Base-by-base conservation (phyloP, 2,329 filamentous ascomycete species). In the Claviceps africana region DNA sequence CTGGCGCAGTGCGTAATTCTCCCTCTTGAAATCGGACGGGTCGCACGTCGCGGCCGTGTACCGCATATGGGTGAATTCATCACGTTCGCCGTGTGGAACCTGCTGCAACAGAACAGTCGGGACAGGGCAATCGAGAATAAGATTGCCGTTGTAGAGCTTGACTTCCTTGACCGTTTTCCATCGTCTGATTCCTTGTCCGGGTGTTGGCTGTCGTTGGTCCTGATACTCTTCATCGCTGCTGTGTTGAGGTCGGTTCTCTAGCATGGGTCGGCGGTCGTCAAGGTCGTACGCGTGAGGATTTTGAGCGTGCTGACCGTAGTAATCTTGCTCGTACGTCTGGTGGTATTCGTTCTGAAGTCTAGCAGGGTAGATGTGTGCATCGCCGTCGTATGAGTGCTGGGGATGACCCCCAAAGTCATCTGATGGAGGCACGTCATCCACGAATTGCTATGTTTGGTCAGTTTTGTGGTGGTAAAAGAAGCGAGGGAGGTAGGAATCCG, bases 121-220 rank as follows among this genome's bases (percentile, higher is more conserved):
- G 53, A 98, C 88, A 0, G 93, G 93, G 65, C 93, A 98, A 67
- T 98, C 93, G 3, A 98, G 82, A 39, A 98, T 90, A 61, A 98
- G 78, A 69, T 98, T 98, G 57, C 93, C 93, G 59, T 94, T 85
- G 75, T 95, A 98, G 51, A 98, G 71, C 61, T 94, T 83, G n/a
- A 98, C 91, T 72, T 96, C 88, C 71, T 97, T 98, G 48, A 98
- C 91, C 0, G 93, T 98, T 75, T 97, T 98, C 87, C 88, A 97
- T 65, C 93, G 79, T 67, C 87, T 85, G 59, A 97, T 82, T 4
- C 78, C 56, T 6, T 53, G 56, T 17, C 64, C 65, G 21, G 57
- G 58, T 1, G 72, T 78, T 52, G 11, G 30, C 30, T 37, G 39
- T 33, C 11, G 39, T n/a, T 43, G 48, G 22, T 53, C 51, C 13